phyloP scores from a whole-genome alignment of 495 filamentous ascomycete species.

The Hypoxylon cercidicola region DNA sequence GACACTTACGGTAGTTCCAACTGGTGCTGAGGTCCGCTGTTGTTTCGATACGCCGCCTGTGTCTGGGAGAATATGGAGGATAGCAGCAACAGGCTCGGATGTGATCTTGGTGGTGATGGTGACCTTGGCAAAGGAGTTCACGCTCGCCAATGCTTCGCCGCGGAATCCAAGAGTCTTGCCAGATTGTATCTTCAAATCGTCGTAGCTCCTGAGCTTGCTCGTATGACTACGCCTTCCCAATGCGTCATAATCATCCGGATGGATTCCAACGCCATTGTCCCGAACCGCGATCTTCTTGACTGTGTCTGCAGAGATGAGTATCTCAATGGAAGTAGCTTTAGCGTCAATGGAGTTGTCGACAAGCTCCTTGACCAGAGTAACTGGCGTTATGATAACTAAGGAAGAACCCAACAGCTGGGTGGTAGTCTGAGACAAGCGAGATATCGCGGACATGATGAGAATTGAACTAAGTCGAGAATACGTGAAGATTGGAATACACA shows the following conservation, averaged over 20 bases:
- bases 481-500: not conserved
- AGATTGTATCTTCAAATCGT: conserved; percentile 74
- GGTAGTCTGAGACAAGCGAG: conserved; percentile 69
- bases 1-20: conserved; percentile 82
- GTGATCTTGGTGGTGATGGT: conserved; percentile 76
- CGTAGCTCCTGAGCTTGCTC: conserved; percentile 81
- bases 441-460: conserved; percentile 46
- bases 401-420: conserved; percentile 76
- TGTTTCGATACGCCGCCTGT: conserved; percentile 54
- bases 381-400: conserved; percentile 76
- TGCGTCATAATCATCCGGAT: conserved; percentile 71
- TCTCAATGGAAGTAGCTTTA: conserved; percentile 73
- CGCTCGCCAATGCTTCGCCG: conserved; percentile 86
- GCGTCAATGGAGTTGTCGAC: conserved; percentile 93
- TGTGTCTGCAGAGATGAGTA: conserved; percentile 79
- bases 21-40: conserved; percentile 67
- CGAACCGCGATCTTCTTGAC: conserved; percentile 87
- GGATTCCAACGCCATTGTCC: conserved; percentile 90
- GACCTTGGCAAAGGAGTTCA: conserved; percentile 72
- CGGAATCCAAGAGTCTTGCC: conserved; percentile 84
- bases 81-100: conserved; percentile 71
- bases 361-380: conserved; percentile 86
- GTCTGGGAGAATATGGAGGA: conserved; percentile 46
- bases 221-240: conserved; percentile 80
- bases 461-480: conserved; percentile 1